Evolutionary conservation across 805 yeast species (phyloP), one percentile per base, ranked within the genome.

Genomic region (Starmerella bacillaris): DNA sequence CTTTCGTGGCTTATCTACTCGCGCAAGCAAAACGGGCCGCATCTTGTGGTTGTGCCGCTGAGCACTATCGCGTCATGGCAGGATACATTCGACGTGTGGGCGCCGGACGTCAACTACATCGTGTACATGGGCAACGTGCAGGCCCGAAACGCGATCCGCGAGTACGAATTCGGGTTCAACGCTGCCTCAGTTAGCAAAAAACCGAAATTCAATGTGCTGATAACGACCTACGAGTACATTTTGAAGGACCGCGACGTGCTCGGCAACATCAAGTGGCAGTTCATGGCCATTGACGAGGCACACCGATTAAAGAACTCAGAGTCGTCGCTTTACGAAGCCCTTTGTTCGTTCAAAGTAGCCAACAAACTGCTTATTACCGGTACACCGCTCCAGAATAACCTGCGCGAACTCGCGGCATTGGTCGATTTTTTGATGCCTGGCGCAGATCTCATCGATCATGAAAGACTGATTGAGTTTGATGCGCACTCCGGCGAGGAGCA

Each of bases 41-140:
- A 86, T 56, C 53, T 89, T 30, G 89, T 89, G 15, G 98, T 89
- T 21, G 98, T 89, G 5, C 99, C 99, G 1, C 61, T 89, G 38
- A 78, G 94, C 2, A 89, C 99, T 0, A 73, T 89, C 37, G 94
- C 96, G 3, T 93, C 98, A 0, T 89, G 99, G 99, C 96, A 89
- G 59, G 98, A 89, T 53, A 89, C 98, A 3, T 80, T 89, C 56
- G 96, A 89, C 48, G 71, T 74, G 50, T 89, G 99, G 99, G 70
- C 98, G 0, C 96, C 98, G 2, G 96, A 84, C 52, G 64, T 89
- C 40, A 89, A 92, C 53, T 82, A 86, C 57, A 72, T 89, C 42
- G 82, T 80, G 50, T 89, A 86, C 53, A 66, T 84, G 63, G 99
- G 99, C 34, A 89, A 89, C 54, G 73, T 89, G 24, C 70, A 72